Percentiles rank a stretch among this genome's conserved stretches.
Evolutionary conservation across 2,329 filamentous ascomycete species (phyloP).

Genomic region (Pyricularia sp.): DNA sequence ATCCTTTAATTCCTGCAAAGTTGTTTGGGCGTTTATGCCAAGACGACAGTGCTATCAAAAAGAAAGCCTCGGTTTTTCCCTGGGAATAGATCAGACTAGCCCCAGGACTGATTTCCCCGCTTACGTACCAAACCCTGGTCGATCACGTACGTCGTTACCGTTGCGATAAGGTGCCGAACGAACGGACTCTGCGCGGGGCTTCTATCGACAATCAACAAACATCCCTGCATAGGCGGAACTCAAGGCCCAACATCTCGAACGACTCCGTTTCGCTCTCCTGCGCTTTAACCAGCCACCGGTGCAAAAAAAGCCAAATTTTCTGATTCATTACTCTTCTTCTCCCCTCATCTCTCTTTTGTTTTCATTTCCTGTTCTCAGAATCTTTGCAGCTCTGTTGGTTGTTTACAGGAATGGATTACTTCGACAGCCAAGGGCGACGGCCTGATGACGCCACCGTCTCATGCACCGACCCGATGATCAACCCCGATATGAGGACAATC

Average conservation of each 20-base stretch:
- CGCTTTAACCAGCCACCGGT: neutral
- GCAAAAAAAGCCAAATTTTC: neutral
- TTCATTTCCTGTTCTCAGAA: neutral
- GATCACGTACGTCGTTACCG: neutral
- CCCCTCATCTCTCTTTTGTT: neutral
- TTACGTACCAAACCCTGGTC: neutral
- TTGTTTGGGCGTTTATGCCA: neutral
- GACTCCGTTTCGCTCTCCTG: neutral
- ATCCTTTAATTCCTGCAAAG: neutral
- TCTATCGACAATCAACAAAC: neutral
- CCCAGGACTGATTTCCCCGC: neutral
- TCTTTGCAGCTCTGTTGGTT: neutral
- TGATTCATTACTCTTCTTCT: neutral
- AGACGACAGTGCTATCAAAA: neutral
- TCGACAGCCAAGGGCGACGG: neutral
- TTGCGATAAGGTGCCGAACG: neutral
- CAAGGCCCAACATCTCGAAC: neutral
- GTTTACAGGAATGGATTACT: neutral
- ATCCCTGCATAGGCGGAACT: neutral
- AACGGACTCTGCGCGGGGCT: neutral
- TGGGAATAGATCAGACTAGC: neutral
- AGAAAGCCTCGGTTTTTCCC: neutral
- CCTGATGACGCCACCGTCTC: neutral
- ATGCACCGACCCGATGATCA: neutral
- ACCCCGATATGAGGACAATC: neutral